Conservation (phyloP, 352 stramenopile genomes). For the Phytophthora hibernalis region DNA sequence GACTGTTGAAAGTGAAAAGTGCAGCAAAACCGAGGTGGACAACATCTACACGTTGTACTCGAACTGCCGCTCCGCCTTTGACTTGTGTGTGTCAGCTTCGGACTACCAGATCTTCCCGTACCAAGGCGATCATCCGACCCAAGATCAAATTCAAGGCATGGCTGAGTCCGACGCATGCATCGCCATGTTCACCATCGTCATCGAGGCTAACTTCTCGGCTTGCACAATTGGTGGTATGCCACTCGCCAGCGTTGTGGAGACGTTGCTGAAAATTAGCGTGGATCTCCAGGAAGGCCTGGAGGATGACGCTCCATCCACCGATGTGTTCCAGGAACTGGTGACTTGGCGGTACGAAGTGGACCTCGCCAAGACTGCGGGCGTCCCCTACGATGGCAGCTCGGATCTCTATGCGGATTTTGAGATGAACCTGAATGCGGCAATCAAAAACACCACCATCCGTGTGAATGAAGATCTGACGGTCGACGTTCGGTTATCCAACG, state of each 20-base stretch:
- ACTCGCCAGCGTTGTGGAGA: slow-evolving; percentile 58
- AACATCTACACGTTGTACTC: slow-evolving; percentile 61
- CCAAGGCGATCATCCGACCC: slow-evolving; percentile 50
- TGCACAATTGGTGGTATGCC: slow-evolving; percentile 62
- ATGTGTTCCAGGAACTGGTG: slow-evolving; percentile 51
- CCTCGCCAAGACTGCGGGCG: slow-evolving; percentile 41
- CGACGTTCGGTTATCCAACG: slow-evolving; percentile 37
- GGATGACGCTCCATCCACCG: slow-evolving; percentile 29
- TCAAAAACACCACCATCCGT: slow-evolving; percentile 38
- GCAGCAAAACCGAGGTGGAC: slow-evolving; percentile 47
- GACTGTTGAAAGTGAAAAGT: slow-evolving; percentile 47
- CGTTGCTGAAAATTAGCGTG: slow-evolving; percentile 67
- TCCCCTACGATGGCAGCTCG: slow-evolving; percentile 53
- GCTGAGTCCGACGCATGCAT: slow-evolving; percentile 51
- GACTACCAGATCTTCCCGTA: slow-evolving; percentile 76
- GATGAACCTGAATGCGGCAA: slow-evolving; percentile 38
- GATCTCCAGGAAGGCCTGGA: slow-evolving; percentile 38
- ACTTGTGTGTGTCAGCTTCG: slow-evolving; percentile 57
- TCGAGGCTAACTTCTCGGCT: slow-evolving; percentile 53
- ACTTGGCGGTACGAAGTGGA: slow-evolving; percentile 62
- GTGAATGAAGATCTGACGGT: slow-evolving; percentile 42
- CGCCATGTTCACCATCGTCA: slow-evolving; percentile 64
- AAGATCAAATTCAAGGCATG: slow-evolving; percentile 62
- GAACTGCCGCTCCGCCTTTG: slow-evolving; percentile 63
- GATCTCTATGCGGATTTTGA: slow-evolving; percentile 57